These are phyloP conservation scores for Hydrangea macrophylla DNA, from an alignment of 148 eudicot genomes.

Conservation along the genomic window DNA sequence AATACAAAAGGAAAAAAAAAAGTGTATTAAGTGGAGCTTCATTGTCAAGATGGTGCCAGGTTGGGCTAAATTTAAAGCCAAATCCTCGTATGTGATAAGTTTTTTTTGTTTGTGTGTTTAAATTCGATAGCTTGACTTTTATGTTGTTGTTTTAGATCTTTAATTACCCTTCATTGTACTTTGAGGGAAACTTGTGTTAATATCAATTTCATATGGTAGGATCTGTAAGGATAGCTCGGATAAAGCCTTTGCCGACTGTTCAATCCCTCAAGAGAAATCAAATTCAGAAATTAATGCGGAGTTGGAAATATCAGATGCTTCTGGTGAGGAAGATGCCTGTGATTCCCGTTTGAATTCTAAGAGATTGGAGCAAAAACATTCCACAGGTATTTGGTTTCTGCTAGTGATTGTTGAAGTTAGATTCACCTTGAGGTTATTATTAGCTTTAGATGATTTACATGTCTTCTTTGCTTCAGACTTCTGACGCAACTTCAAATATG, in stretches of 20 bases:
- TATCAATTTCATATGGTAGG: conserved; percentile 44
- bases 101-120: conserved; percentile 6
- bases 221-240: conserved; percentile 86
- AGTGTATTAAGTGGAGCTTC: too few relatives aligned
- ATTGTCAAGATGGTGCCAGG: too few relatives aligned
- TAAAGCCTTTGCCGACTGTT: conserved; percentile 78
- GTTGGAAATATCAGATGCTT: conserved; percentile 80
- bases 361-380: conserved; percentile 31
- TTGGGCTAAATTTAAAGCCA: too few relatives aligned
- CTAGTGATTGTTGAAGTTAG: conserved; percentile 5
- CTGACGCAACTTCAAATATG: conserved; percentile 9
- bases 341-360: conserved; percentile 35
- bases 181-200: conserved; percentile 16
- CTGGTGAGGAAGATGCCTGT: conserved; percentile 63
- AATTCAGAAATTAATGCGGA: conserved; percentile 87
- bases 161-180: too few relatives aligned
- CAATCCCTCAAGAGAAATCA: conserved; percentile 89
- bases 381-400: conserved; percentile 45
- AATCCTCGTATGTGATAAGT: too few relatives aligned
- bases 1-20: too few relatives aligned
- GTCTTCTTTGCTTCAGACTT: background rate
- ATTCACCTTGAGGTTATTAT: conserved; percentile 7
- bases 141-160: too few relatives aligned
- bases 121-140: too few relatives aligned
- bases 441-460: conserved; percentile 8